Percentiles rank a stretch among this genome's conserved stretches.
These are phyloP conservation scores for Vitis hybrid DNA, from an alignment of 177 flowering plant species.

Conservation along the genomic window DNA sequence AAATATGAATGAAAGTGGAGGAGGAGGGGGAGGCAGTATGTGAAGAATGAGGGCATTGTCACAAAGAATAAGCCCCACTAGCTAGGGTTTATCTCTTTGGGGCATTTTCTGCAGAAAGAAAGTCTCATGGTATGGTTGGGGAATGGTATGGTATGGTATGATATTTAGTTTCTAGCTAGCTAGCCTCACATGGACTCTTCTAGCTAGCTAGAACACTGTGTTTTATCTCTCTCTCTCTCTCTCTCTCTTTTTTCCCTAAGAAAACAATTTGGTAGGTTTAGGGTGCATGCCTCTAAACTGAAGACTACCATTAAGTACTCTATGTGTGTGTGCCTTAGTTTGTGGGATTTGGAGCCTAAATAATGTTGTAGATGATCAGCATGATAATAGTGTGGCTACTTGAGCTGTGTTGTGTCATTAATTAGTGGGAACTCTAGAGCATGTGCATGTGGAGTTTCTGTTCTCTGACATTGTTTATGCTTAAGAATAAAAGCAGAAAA, in stretches of 20 bases:
- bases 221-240: not conserved
- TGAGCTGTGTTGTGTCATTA: conserved; percentile 4
- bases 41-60: conserved; percentile 10
- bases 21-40: conserved; percentile 23
- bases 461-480: conserved; percentile 17
- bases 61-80: not conserved
- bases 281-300: not conserved
- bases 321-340: not conserved
- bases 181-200: conserved; percentile 9
- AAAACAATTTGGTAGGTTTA: not conserved
- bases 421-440: conserved; percentile 14
- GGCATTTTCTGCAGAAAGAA: not conserved
- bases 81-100: conserved; percentile 6
- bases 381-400: conserved; percentile 1
- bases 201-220: not conserved
- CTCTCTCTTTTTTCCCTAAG: not conserved
- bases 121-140: not conserved
- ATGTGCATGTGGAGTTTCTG: conserved; percentile 19
- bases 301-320: not conserved
- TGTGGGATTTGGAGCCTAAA: conserved; percentile 7
- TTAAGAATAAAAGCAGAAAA: conserved; percentile 8
- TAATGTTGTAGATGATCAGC: conserved; percentile 11
- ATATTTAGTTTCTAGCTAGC: not conserved
- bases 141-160: conserved; percentile 1
- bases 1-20: conserved; percentile 33